Conservation (phyloP, 1,139 yeast genomes). For the Nakaseomyces bracarensis region DNA sequence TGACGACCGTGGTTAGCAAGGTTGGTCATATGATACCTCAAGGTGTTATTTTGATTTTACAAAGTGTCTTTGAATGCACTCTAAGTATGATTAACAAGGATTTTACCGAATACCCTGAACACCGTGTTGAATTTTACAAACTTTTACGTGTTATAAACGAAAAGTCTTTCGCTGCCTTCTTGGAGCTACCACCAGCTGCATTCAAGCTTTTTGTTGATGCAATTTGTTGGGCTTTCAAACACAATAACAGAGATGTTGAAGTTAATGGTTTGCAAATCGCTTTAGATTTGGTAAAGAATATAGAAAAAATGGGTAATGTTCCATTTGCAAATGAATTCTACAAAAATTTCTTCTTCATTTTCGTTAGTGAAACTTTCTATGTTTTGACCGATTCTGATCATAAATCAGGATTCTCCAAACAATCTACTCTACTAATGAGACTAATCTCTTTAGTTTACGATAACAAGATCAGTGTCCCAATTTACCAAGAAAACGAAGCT, state of each 20-base stretch:
- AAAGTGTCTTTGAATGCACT: slow-evolving; percentile 89
- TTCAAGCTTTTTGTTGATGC: slow-evolving; percentile 89
- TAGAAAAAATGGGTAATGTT: slow-evolving; percentile 67
- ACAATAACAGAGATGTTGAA: slow-evolving; percentile 92
- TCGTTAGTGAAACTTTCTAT: slow-evolving; percentile 82
- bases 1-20: slow-evolving; percentile 79
- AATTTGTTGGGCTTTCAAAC: slow-evolving; percentile 96
- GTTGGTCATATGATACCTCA: slow-evolving; percentile 87
- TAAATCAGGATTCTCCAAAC: slow-evolving; percentile 88
- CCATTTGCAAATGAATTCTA: slow-evolving; percentile 81
- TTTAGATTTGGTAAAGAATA: slow-evolving; percentile 72
- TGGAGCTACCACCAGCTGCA: slow-evolving; percentile 85
- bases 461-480: slow-evolving; percentile 62
- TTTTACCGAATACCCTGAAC: slow-evolving; percentile 95
- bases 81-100: slow-evolving; percentile 92
- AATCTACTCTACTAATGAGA: slow-evolving; percentile 75
- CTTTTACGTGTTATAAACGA: slow-evolving; percentile 77
- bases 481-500: slow-evolving; percentile 68
- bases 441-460: slow-evolving; percentile 78
- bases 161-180: slow-evolving; percentile 76
- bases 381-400: slow-evolving; percentile 97
- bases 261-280: slow-evolving; percentile 79
- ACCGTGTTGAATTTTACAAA: slow-evolving; percentile 91
- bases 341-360: slow-evolving; percentile 79
- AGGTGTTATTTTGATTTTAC: slow-evolving; percentile 79